phyloP scores from a whole-genome alignment of 495 filamentous ascomycete genomes.

The Amorphotheca resinae region DNA sequence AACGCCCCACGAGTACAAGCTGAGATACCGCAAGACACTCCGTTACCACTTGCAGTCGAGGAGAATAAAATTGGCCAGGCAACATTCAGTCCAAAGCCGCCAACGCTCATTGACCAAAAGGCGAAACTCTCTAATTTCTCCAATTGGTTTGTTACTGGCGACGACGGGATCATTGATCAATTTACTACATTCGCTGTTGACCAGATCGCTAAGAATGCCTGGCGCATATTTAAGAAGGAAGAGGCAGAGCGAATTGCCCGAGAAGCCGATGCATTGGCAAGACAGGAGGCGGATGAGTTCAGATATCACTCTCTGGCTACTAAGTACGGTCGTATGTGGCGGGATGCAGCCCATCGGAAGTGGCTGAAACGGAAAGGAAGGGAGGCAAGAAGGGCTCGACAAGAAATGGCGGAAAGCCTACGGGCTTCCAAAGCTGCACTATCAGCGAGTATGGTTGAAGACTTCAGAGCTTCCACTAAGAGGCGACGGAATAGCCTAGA shows the following conservation, averaged over 20 bases:
- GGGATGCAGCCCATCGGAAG: conserved; percentile 22
- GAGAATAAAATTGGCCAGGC: too few relatives aligned
- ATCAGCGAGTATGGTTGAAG: conserved; percentile 11
- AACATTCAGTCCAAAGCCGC: background rate
- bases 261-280: conserved; percentile 30
- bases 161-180: conserved; percentile 20
- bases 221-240: conserved; percentile 23
- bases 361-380: conserved; percentile 14
- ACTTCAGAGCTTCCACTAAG: conserved; percentile 17
- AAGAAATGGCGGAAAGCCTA: conserved; percentile 14
- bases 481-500: conserved; percentile 11
- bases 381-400: conserved; percentile 13
- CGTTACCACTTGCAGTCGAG: too few relatives aligned
- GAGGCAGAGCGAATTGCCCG: conserved; percentile 25
- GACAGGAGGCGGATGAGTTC: conserved; percentile 20
- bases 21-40: too few relatives aligned
- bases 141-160: conserved; percentile 14
- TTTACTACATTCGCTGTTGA: conserved; percentile 24
- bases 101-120: background rate
- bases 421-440: conserved; percentile 13
- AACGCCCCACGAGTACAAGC: background rate
- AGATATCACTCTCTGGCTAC: conserved; percentile 28
- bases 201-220: conserved; percentile 23
- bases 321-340: conserved; percentile 39
- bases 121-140: conserved; percentile 4